Evolutionary conservation across 208 protist species (phyloP).

Genomic region (Trypanosoma boissoni): DNA sequence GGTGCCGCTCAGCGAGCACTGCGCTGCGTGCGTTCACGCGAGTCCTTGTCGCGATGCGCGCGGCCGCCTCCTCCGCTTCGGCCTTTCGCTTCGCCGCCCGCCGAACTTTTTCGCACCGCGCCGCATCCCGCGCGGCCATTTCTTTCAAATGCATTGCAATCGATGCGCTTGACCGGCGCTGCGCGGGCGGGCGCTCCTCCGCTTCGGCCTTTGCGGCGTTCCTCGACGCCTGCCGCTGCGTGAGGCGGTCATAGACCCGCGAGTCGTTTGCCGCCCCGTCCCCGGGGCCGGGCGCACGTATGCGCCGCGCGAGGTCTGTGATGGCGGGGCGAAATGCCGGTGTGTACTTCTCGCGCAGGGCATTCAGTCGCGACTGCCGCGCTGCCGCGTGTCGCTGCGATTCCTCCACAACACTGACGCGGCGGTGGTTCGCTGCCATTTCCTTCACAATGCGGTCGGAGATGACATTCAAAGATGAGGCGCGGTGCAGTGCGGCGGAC

Average conservation of each 20-base stretch:
- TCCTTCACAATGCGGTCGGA: constrained; percentile 6
- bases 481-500: neutral
- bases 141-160: neutral
- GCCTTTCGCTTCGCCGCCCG: constrained; percentile 27
- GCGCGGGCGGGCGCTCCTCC: constrained; percentile 4
- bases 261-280: constrained; percentile 6
- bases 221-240: constrained; percentile 21
- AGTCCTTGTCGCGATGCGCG: neutral
- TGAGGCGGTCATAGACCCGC: constrained; percentile 21
- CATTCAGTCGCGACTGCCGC: constrained; percentile 1
- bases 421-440: neutral
- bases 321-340: constrained; percentile 24
- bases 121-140: constrained; percentile 19
- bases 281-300: too few species aligned
- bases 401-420: constrained; percentile 3
- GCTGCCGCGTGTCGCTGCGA: neutral
- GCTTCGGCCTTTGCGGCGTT: constrained; percentile 5
- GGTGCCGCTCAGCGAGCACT: constrained; percentile 32
- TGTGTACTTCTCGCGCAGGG: constrained; percentile 13
- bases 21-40: constrained; percentile 23
- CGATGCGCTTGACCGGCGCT: constrained; percentile 5
- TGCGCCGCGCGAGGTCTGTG: too few species aligned
- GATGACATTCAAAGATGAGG: neutral
- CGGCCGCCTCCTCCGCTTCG: constrained; percentile 25
- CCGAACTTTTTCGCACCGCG: constrained; percentile 19